Evolutionary conservation across 148 eudicot species (phyloP), one percentile per base, ranked within the genome.

Genomic region (Spergularia marina): DNA sequence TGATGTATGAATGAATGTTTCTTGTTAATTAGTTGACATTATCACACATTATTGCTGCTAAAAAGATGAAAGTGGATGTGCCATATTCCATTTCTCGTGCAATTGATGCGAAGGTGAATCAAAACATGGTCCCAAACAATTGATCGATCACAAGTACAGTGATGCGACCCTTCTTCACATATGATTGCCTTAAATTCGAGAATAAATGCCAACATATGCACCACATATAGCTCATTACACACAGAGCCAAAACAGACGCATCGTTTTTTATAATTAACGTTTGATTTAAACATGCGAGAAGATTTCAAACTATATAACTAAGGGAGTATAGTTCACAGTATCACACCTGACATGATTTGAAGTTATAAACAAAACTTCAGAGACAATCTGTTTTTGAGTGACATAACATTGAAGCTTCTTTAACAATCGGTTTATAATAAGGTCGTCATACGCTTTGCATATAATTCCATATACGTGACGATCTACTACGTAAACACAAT

Each of bases 61-160:
- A 12, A 18, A 72, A 49, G 36, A 36, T 40, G 44, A 6, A 25
- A 58, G 20, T 55, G 36, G 68, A 69, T 68, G 49, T 44, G 65
- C 58, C 17, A 80, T 55, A 80, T 80, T 80, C 76, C 25, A 39
- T 70, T 72, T 80, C 76, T 65, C 57, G 54, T 30, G 36, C 36
- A 30, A 30, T 30, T 30, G 36, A 30, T 30, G 36, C 36, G 4
- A 30, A 30, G 36, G 36, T 30, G 34, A 76, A 58, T 40, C 36
- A 20, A 64, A 7, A 75, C 59, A 65, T 57, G 83, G 83, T 58
- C 77, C 79, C 23, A 53, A 16, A 30, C 55, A 53, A 41, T 20
- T 21, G 20, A 55, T 56, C 59, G 17, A 78, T 53, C 36, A 51
- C 25, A 72, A 57, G 57, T 63, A 20, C 17, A 57, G 56, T 67